Base-by-base conservation (phyloP, 2,329 filamentous ascomycete genomes). In the Thielaviopsis populi region DNA sequence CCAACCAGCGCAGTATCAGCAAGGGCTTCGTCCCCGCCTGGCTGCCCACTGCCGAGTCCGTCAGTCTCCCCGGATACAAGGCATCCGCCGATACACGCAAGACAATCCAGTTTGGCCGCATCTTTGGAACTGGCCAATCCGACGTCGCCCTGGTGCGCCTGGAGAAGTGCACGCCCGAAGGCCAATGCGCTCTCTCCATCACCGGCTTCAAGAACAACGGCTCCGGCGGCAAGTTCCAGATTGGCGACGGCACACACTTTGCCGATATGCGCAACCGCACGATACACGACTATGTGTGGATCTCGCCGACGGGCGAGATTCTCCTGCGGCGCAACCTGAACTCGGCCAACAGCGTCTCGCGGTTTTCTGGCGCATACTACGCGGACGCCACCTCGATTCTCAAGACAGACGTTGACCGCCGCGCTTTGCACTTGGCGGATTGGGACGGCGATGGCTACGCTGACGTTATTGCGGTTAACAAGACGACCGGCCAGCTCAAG, bases 361-460 rank as follows among this genome's bases (percentile, higher is more conserved):
- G 61, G 1, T 33, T 56, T 24, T n/a, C 27, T 10, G 37, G 37
- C 17, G 41, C n/a, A 37, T 41, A 27, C n/a, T 65, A 61, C 27
- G 19, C 50, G n/a, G 13, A 42, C n/a, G 13, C 59, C 13, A 27
- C 59, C 7, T 41, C 50, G n/a, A 62, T 65, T 40, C 50, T 65
- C 2, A 46, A 60, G 50, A 59, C 63, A 1, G 41, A 37, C 17
- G 41, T 27, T 11, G 66, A 72, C 61, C 69, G 72, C 3, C 68
- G 70, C 6, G 70, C 70, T 50, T 59, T 75, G 3, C 71, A 75
- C 53, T 66, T 75, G 6, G 69, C 68, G 1, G 74, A 76, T 65
- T 75, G 72, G 71, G 70, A 76, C 59, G 72, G 70, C 11, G 73
- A 75, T 66, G 73, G 74, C 0, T 61, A 67, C 1, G 72, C 70